Evolutionary conservation across 2,329 filamentous ascomycete species (phyloP).

Genomic region (Aspergillus sp.): DNA sequence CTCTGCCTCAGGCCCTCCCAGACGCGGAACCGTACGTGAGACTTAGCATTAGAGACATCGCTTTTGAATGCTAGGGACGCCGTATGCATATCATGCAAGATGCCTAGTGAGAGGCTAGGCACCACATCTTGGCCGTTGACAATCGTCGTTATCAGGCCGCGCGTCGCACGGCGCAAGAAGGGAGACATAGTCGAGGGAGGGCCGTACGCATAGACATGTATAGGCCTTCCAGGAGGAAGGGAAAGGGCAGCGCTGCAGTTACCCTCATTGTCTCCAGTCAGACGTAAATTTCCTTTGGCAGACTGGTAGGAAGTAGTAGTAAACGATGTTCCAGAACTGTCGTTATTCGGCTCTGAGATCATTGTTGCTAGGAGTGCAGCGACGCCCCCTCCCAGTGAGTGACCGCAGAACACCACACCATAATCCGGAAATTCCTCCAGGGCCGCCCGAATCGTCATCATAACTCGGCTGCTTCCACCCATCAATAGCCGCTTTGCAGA

Average conservation of each 20-base stretch:
- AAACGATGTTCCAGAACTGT: constrained; percentile 58
- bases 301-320: constrained; percentile 56
- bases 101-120: constrained; percentile 70
- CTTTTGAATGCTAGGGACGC: constrained; percentile 72
- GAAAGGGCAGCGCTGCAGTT: constrained; percentile 40
- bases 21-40: constrained; percentile 66
- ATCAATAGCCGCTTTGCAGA: constrained; percentile 69
- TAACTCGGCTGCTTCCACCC: constrained; percentile 66
- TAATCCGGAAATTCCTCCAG: constrained; percentile 69
- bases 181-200: constrained; percentile 73
- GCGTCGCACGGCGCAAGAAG: constrained; percentile 67
- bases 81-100: constrained; percentile 73
- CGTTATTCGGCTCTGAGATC: constrained; percentile 62
- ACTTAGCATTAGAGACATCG: constrained; percentile 67
- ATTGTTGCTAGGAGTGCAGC: constrained; percentile 71
- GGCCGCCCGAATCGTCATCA: constrained; percentile 66
- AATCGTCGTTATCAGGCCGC: constrained; percentile 73
- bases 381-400: constrained; percentile 70
- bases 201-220: constrained; percentile 79
- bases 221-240: constrained; percentile 67
- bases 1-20: constrained; percentile 67
- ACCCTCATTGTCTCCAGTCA: constrained; percentile 32
- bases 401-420: constrained; percentile 68
- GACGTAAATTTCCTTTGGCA: constrained; percentile 42
- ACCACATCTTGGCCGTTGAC: constrained; percentile 75